phyloP scores from a whole-genome alignment of 2,329 filamentous ascomycete genomes.

The Ophiocordyceps robertsii region DNA sequence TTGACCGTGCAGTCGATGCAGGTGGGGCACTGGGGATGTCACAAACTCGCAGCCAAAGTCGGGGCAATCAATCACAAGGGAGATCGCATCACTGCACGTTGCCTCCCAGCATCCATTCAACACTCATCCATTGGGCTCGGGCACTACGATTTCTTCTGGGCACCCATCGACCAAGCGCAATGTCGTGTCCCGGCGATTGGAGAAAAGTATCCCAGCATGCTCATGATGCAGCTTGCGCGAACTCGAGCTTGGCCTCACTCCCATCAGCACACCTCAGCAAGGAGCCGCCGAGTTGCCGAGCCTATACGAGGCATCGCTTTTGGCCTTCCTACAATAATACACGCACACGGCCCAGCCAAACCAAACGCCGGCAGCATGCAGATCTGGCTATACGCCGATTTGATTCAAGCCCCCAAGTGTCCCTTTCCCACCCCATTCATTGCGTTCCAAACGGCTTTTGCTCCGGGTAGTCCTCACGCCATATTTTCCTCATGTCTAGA shows the following conservation, averaged over 20 bases:
- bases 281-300: not conserved
- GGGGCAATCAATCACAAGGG: too few species aligned
- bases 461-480: conserved; percentile 23
- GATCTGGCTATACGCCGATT: conserved; percentile 16
- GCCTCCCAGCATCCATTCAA: too few species aligned
- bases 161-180: too few species aligned
- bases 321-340: conserved; percentile 3
- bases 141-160: too few species aligned
- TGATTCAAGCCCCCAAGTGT: conserved; percentile 11
- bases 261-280: not conserved
- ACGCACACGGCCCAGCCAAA: conserved; percentile 17
- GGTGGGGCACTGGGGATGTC: not conserved
- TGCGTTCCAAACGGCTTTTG: conserved; percentile 17
- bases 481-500: conserved; percentile 32
- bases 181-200: too few species aligned
- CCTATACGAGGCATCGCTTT: not conserved
- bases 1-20: not conserved
- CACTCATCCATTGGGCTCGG: too few species aligned
- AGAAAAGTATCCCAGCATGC: too few species aligned
- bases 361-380: conserved; percentile 21
- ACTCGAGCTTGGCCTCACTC: not conserved
- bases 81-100: too few species aligned
- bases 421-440: conserved; percentile 3
- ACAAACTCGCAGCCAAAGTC: not conserved
- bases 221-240: too few species aligned